These are phyloP conservation scores for Pulveroboletus sp. DNA, from an alignment of 768 basidiomycete genomes.

Conservation along the genomic window DNA sequence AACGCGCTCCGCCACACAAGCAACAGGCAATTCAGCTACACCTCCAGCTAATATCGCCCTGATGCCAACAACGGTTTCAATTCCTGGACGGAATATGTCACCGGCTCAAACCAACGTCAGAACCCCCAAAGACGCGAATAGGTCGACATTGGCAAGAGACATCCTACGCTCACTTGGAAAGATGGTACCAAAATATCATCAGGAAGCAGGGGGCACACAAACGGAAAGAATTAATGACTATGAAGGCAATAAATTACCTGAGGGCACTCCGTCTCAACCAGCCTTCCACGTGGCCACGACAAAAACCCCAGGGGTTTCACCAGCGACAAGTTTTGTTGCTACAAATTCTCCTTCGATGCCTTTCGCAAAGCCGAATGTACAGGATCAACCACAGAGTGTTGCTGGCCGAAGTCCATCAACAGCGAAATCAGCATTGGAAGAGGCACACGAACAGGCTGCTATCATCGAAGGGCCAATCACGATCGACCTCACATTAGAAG, in stretches of 20 bases:
- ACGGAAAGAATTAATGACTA: not conserved
- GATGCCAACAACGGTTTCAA: conserved; percentile 1
- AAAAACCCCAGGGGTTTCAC: not conserved
- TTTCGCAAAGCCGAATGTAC: not conserved
- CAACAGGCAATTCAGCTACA: not conserved
- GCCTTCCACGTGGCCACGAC: not conserved
- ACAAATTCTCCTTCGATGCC: not conserved
- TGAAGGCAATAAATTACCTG: not conserved
- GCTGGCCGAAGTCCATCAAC: not conserved
- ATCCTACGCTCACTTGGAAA: conserved; percentile 48
- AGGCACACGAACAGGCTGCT: not conserved
- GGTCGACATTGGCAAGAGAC: conserved; percentile 50
- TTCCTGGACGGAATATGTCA: conserved; percentile 5
- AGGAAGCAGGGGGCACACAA: conserved; percentile 5
- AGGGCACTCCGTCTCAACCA: not conserved
- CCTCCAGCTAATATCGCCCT: not conserved
- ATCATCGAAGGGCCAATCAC: conserved; percentile 16
- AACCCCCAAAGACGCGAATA: conserved; percentile 42
- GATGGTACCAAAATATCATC: conserved; percentile 3
- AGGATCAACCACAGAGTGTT: not conserved
- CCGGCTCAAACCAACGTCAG: conserved; percentile 5
- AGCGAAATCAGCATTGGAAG: not conserved
- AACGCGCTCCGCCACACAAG: conserved; percentile 2
- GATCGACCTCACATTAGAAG: conserved; percentile 26
- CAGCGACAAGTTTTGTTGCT: not conserved